phyloP scores from a whole-genome alignment of 805 yeast genomes.

The Metschnikowia borealis region DNA sequence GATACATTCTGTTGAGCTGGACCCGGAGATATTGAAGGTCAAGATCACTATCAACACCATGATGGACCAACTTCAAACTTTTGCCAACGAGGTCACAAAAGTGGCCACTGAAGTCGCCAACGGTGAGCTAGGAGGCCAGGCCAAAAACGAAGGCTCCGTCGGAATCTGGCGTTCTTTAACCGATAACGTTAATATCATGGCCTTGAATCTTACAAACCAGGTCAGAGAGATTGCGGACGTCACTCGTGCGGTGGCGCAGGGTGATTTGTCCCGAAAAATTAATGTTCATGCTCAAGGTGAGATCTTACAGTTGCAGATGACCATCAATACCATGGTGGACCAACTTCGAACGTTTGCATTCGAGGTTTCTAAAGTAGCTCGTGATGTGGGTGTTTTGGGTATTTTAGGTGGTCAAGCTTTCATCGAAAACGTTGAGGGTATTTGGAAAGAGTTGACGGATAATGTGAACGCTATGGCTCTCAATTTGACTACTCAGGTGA shows the following conservation, averaged over 20 bases:
- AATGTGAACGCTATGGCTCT: conserved; percentile 89
- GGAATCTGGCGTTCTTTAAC: conserved; percentile 86
- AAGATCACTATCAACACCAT: conserved; percentile 79
- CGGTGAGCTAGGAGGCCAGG: conserved; percentile 88
- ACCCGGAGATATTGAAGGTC: conserved; percentile 76
- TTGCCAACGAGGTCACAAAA: conserved; percentile 76
- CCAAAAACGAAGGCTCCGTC: conserved; percentile 76
- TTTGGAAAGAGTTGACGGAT: conserved; percentile 84
- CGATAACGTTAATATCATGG: conserved; percentile 86
- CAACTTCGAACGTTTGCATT: conserved; percentile 79
- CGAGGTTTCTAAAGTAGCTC: conserved; percentile 81
- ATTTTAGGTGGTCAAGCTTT: conserved; percentile 85
- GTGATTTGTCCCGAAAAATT: conserved; percentile 77
- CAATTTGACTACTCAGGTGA: conserved; percentile 81
- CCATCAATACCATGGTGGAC: conserved; percentile 86
- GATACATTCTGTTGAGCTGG: conserved; percentile 65
- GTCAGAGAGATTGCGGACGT: conserved; percentile 84
- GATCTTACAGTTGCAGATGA: conserved; percentile 77
- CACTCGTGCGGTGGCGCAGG: conserved; percentile 82
- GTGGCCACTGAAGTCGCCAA: conserved; percentile 89
- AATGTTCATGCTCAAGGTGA: conserved; percentile 92
- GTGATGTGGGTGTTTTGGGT: conserved; percentile 89
- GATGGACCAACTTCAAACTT: conserved; percentile 84
- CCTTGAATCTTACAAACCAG: conserved; percentile 67
- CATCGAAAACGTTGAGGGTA: conserved; percentile 75